Evolutionary conservation across 106 monocot species (phyloP).

Genomic region (Dendrobium chrysotoxum): DNA sequence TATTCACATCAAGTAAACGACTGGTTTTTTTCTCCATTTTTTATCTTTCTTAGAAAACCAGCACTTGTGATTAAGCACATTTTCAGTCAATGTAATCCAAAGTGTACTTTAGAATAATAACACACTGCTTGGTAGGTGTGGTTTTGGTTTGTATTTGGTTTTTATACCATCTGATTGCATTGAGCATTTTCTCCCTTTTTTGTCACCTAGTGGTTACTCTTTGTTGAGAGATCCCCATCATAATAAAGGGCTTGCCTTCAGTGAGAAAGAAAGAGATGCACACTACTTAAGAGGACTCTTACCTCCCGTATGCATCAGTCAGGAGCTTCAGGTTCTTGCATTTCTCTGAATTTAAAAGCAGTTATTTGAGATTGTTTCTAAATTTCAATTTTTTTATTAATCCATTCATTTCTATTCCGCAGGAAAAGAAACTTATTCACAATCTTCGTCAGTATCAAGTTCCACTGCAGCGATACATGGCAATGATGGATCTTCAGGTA

Average conservation of each 20-base stretch:
- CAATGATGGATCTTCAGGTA: conserved; percentile 28
- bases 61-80: background rate
- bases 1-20: too few species aligned
- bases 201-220: conserved; percentile 17
- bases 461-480: conserved; percentile 21
- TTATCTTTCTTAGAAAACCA: background rate
- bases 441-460: conserved; percentile 26
- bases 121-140: background rate
- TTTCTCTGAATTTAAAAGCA: conserved; percentile 3
- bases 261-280: conserved; percentile 21
- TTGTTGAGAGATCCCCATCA: conserved; percentile 25
- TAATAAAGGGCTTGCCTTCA: conserved; percentile 28
- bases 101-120: background rate
- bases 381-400: background rate
- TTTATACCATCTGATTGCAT: background rate
- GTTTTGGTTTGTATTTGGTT: background rate
- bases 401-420: background rate
- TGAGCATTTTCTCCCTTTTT: background rate
- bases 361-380: background rate
- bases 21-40: background rate
- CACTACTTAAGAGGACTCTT: conserved; percentile 23
- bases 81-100: background rate
- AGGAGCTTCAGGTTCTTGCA: conserved; percentile 20
- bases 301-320: conserved; percentile 14
- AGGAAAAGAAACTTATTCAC: conserved; percentile 25